Conservation (phyloP, 2,329 filamentous ascomycete genomes). For the Epichloe baconii region DNA sequence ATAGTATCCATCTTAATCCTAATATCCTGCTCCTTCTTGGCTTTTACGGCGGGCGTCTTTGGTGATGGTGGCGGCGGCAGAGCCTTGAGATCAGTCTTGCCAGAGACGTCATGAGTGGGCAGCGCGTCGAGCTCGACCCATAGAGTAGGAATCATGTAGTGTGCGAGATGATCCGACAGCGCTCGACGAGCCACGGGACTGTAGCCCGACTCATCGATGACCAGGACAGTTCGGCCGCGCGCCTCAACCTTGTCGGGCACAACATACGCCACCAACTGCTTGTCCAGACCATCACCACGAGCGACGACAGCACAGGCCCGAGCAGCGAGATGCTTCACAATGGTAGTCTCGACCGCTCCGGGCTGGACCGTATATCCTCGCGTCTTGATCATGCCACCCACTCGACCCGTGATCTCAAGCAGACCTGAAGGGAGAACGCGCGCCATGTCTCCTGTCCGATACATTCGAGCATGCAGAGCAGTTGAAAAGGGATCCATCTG, state of each 20-base stretch:
- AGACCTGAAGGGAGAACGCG: conserved; percentile 52
- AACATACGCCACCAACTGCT: conserved; percentile 65
- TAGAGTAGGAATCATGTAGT: conserved; percentile 71
- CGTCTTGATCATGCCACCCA: conserved; percentile 70
- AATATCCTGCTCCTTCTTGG: conserved; percentile 41
- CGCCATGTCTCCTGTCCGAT: conserved; percentile 60
- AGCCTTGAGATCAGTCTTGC: conserved; percentile 62
- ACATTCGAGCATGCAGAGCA: conserved; percentile 52
- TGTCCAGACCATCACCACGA: conserved; percentile 63
- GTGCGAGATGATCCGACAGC: conserved; percentile 54
- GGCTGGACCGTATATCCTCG: conserved; percentile 69
- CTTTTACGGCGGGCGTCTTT: conserved; percentile 26
- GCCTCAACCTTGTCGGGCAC: conserved; percentile 51
- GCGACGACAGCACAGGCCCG: conserved; percentile 58
- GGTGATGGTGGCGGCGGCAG: conserved; percentile 52
- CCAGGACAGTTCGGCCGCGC: conserved; percentile 44
- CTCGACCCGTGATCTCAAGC: conserved; percentile 63
- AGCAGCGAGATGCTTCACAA: conserved; percentile 56
- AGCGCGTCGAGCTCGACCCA: conserved; percentile 63
- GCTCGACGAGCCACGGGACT: conserved; percentile 55
- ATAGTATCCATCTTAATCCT: conserved; percentile 55
- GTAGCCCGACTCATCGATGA: conserved; percentile 58
- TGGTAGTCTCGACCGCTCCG: conserved; percentile 61
- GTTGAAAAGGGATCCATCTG: conserved; percentile 49
- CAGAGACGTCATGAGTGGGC: conserved; percentile 66